Base-by-base conservation (phyloP, 2,329 filamentous ascomycete species). In the Clonostachys sp. region DNA sequence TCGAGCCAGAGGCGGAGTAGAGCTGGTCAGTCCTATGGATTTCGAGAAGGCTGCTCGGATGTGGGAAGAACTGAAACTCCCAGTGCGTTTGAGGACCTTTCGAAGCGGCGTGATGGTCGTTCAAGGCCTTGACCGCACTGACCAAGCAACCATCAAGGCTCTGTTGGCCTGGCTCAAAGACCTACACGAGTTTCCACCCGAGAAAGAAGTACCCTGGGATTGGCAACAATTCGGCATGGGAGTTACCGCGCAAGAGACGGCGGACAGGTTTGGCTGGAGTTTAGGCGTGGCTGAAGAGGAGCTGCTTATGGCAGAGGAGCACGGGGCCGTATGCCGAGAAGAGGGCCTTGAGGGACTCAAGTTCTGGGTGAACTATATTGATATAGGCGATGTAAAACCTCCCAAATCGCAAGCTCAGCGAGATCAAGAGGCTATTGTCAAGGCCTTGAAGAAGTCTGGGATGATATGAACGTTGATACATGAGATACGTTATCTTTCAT, bases 221-320 rank as follows among this genome's bases (percentile, higher is more conserved):
- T 89, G 86, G 86, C 75, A 74, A 42, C 59, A 73, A 39, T 96
- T 90, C 63, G 91, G 94, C 1, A 80, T 85, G 48, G 91, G 94
- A 10, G 84, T 97, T 30, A 96, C 91, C 13, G 90, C 91, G 2
- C 89, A 94, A 61, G 91, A 97, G 60, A 82, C 84, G 0, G 94
- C 94, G 0, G 89, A 95, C 64, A 77, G 83, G 44, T 99, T 99
- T 66, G 89, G 91, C 6, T 99, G 94, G 94, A 97, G 94, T 62
- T 86, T 99, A 8, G 94, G 94, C 9, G 92, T 99, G 18, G 94
- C 94, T 2, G 88, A 87, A 50, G 94, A 97, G 64, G 94, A 99
- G 68, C 75, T 99, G 12, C 89, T 96, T 62, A 96, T 99, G 92
- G 91, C 91, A 0, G 94, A 99, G 65, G 92, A 97, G 63, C 83